phyloP scores from a whole-genome alignment of 345 rosid species.

The Gossypium mustelinum region DNA sequence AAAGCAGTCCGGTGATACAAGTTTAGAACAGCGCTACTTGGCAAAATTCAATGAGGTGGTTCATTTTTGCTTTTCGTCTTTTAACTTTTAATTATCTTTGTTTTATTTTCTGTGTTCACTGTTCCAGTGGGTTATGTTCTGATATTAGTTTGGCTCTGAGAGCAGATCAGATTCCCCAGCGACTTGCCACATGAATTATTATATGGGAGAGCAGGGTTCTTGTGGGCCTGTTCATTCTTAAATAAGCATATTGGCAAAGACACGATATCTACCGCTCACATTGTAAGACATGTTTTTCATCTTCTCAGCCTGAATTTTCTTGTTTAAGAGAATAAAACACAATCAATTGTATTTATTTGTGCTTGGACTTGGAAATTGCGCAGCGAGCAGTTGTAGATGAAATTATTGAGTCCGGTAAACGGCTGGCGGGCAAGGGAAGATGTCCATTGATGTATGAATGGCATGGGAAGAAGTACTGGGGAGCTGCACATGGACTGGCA shows the following conservation, averaged over 20 bases:
- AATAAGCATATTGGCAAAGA: constrained; percentile 53
- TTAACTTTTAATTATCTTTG: neutral
- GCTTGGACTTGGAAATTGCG: constrained; percentile 20
- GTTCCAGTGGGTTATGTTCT: neutral
- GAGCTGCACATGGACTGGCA: constrained; percentile 72
- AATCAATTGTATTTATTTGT: neutral
- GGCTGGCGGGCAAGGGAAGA: constrained; percentile 34
- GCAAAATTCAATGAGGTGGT: constrained; percentile 45
- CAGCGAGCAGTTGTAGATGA: constrained; percentile 55
- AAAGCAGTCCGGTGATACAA: constrained; percentile 48
- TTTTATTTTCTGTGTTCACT: neutral
- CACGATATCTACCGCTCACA: constrained; percentile 37
- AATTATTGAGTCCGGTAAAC: constrained; percentile 50
- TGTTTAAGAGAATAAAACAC: neutral
- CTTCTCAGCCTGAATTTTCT: neutral
- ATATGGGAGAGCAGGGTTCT: constrained; percentile 59
- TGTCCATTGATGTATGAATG: constrained; percentile 73
- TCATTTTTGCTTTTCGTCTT: neutral
- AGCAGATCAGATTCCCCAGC: constrained; percentile 47
- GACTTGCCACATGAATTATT: constrained; percentile 54
- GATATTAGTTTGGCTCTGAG: constrained; percentile 1
- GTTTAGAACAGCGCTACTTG: constrained; percentile 39
- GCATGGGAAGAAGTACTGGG: constrained; percentile 75
- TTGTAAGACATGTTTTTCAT: constrained; percentile 24
- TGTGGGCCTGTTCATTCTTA: constrained; percentile 67